A percentile compares a stretch with the other conserved stretches of the same genome.
These are phyloP conservation scores for Fusarium sp. DNA, from an alignment of 2,329 filamentous ascomycete species.

Conservation along the genomic window DNA sequence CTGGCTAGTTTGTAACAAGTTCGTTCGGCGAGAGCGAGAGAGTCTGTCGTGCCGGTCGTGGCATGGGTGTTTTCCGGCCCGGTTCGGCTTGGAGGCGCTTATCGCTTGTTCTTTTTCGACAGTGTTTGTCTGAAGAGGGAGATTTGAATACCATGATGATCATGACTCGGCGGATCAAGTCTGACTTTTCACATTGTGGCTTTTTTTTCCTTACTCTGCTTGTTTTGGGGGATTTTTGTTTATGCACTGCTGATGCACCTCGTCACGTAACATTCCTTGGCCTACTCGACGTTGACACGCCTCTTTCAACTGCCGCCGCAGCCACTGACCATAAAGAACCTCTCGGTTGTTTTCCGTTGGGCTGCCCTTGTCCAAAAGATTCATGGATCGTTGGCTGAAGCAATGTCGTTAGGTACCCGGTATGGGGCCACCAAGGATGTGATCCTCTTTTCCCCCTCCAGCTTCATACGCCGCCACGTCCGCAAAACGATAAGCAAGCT, in stretches of 20 bases:
- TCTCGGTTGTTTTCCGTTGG: conserved; percentile 18
- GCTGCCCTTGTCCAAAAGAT: not conserved
- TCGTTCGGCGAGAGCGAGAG: conserved; percentile 26
- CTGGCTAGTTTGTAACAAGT: not conserved
- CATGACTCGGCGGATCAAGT: conserved; percentile 6
- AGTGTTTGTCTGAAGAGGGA: not conserved
- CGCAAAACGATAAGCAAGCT: conserved; percentile 31
- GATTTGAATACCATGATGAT: not conserved
- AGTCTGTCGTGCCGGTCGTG: not conserved
- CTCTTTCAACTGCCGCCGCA: conserved; percentile 4
- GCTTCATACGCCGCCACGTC: conserved; percentile 23
- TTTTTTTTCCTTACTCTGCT: not conserved
- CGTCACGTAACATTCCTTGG: conserved; percentile 4
- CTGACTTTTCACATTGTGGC: not conserved
- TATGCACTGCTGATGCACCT: not conserved
- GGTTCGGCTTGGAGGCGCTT: conserved; percentile 21
- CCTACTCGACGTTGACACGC: not conserved
- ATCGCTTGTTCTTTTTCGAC: conserved; percentile 5
- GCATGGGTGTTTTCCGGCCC: conserved; percentile 14
- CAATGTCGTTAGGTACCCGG: not conserved
- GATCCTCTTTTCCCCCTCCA: not conserved
- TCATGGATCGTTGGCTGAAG: not conserved
- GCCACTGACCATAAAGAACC: not conserved
- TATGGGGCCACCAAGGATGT: not conserved
- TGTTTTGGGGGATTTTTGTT: not conserved